Base-by-base conservation (phyloP, 225 moss, liverwort and hornwort genomes). In the Straminergon stramineum region DNA sequence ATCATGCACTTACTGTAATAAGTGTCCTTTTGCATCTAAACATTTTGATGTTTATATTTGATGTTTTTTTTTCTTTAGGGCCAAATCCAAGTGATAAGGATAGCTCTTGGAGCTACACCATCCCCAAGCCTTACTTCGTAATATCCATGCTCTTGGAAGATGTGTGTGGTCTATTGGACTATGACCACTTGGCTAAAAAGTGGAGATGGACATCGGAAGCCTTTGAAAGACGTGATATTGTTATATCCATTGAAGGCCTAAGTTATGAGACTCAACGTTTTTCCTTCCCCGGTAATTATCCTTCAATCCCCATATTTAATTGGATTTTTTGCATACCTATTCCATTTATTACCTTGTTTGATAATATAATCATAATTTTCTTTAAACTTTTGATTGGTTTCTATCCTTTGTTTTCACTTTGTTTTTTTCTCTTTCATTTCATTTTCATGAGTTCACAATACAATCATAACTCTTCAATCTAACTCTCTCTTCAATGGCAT, bases 131-230 rank as follows among this genome's bases (percentile, higher is more conserved):
- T 71, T 71, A 41, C 9, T 71, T 71, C 4, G 7, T 24, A 5
- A 8, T 41, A 71, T 13, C 0, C 0, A 0, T 0, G 0, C 4
- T 1, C 7, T 1, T 7, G 6, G 0, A 2, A 2, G 1, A 7
- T 7, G 0, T 1, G 1, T 1, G 2, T 41, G 9, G 0, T 15
- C 15, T 71, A 41, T 41, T 71, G 2, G 1, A 71, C 15, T 14
- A 26, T 0, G 1, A 71, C 41, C 26, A 26, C 15, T 15, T 0
- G 3, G 3, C 4, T 41, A 0, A 1, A 41, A 0, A 3, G 0
- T 71, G 71, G 41, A 41, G 12, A 71, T 71, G 41, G 71, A 26
- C 5, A 5, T 0, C 0, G 1, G 6, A 11, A 11, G 11, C 37
- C 5, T 3, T 0, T 0, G 11, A 4, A 17, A 0, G 0, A 34